A percentile compares a stretch with the other conserved stretches of the same genome.
Evolutionary conservation across 257 asterid species (phyloP).

Genomic region (Leonotis leonurus): DNA sequence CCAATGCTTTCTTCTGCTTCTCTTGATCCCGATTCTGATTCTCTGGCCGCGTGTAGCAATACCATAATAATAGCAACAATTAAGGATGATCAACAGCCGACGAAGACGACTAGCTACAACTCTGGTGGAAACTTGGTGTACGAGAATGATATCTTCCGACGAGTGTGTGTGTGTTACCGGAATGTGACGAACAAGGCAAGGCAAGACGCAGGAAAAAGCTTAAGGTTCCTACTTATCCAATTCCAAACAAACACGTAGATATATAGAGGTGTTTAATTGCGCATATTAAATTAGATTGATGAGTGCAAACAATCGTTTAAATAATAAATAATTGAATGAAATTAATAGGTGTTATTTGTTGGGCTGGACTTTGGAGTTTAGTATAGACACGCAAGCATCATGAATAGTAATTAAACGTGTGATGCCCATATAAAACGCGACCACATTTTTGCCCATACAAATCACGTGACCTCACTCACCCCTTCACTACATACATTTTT

Average conservation of each 20-base stretch:
- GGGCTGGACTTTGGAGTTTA: not conserved
- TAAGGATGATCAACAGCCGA: not conserved
- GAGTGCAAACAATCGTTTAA: not conserved
- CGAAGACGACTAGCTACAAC: not conserved
- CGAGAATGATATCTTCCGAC: not conserved
- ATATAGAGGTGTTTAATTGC: not conserved
- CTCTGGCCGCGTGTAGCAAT: slow-evolving; percentile 26
- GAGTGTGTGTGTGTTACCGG: too few relatives aligned
- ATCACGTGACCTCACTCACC: not conserved
- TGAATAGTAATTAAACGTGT: not conserved
- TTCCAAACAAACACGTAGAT: not conserved
- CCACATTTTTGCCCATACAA: not conserved
- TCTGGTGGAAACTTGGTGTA: not conserved
- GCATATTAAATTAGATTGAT: not conserved
- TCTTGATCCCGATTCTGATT: not conserved
- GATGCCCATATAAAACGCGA: not conserved
- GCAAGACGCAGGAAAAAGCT: not conserved
- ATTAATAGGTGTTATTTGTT: too few relatives aligned
- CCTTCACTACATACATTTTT: not conserved
- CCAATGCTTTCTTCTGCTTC: slow-evolving; percentile 5
- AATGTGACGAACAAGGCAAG: not conserved
- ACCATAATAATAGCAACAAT: slow-evolving; percentile 25
- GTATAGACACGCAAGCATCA: not conserved
- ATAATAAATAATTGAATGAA: not conserved
- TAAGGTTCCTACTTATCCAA: not conserved